These are phyloP conservation scores for Salix caprea DNA, from an alignment of 345 rosid genomes.

Conservation along the genomic window DNA sequence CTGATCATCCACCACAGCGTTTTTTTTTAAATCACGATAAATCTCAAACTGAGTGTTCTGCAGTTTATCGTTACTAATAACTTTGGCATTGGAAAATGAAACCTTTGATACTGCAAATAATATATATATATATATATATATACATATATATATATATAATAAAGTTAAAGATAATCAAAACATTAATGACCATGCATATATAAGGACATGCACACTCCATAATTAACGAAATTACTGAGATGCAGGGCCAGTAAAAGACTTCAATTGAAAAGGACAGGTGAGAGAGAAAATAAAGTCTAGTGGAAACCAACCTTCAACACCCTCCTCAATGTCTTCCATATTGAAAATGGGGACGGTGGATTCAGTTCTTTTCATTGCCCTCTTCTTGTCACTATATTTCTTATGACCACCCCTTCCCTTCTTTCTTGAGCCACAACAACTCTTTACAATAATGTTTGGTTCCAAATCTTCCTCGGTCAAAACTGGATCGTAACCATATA, in stretches of 20 bases:
- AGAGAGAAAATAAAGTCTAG: neutral
- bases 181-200: neutral
- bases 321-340: conserved; percentile 97
- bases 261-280: neutral
- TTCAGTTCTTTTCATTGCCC: conserved; percentile 81
- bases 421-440: conserved; percentile 96
- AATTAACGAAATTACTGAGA: neutral
- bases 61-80: neutral
- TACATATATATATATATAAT: neutral
- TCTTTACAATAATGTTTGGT: conserved; percentile 89
- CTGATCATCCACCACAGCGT: neutral
- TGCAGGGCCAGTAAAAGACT: neutral
- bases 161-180: neutral
- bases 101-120: neutral
- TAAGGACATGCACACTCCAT: neutral
- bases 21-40: conserved; percentile 2
- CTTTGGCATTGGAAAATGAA: neutral
- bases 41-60: neutral
- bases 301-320: conserved; percentile 77
- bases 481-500: conserved; percentile 98
- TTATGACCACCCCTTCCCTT: conserved; percentile 68
- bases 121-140: neutral
- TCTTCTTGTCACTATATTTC: conserved; percentile 72
- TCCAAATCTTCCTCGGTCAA: conserved; percentile 91
- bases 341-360: conserved; percentile 94